Conservation (phyloP, 352 stramenopile genomes). For the Pythium apleroticum region DNA sequence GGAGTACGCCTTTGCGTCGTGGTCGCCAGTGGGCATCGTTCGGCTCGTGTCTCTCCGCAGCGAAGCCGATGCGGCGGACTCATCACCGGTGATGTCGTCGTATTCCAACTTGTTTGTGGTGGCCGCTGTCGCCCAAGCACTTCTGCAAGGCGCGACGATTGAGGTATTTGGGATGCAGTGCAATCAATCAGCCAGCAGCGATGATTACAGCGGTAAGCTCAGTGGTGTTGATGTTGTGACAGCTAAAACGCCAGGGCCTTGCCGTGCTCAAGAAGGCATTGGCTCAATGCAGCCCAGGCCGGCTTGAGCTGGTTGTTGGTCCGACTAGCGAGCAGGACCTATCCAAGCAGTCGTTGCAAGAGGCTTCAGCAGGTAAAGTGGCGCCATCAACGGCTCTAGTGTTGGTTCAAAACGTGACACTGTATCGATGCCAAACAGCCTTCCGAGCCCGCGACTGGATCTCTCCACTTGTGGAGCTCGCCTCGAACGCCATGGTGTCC, state of each 20-base stretch:
- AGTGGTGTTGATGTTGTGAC: neutral
- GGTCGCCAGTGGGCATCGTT: constrained; percentile 50
- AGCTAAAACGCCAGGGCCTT: constrained; percentile 16
- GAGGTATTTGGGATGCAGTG: constrained; percentile 5
- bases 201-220: neutral
- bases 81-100: constrained; percentile 29
- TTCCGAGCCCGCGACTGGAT: constrained; percentile 53
- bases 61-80: neutral
- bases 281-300: constrained; percentile 1
- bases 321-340: neutral
- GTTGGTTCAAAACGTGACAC: neutral
- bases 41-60: constrained; percentile 30
- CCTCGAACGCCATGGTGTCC: constrained; percentile 73
- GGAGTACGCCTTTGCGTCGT: constrained; percentile 59
- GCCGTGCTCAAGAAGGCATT: constrained; percentile 16
- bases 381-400: neutral
- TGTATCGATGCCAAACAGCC: constrained; percentile 15
- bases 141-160: constrained; percentile 17
- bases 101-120: constrained; percentile 51
- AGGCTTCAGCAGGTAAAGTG: constrained; percentile 7
- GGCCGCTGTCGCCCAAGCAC: constrained; percentile 12
- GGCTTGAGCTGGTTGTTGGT: neutral
- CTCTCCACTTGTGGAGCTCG: constrained; percentile 51
- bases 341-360: neutral
- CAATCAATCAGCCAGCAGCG: neutral